These are phyloP conservation scores for Erythrobasidium hasegawianum DNA, from an alignment of 1,284 basidiomycete species.

Conservation along the genomic window DNA sequence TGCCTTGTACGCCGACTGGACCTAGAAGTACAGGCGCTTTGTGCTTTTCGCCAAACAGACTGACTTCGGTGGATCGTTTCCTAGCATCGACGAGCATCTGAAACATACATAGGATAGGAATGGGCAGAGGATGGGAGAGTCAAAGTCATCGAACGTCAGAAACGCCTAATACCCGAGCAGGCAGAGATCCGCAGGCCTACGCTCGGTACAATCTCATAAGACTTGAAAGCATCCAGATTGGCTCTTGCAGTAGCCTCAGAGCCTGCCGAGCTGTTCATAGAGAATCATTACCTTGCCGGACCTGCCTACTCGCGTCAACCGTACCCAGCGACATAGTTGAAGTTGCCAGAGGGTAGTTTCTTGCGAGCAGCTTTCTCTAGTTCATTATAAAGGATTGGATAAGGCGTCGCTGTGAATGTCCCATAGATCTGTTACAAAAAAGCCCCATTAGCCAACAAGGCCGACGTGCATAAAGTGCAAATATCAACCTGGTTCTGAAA, in stretches of 20 bases:
- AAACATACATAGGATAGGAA: neutral
- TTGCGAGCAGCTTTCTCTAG: conserved; percentile 25
- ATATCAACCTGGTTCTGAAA: conserved; percentile 31
- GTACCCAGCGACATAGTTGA: conserved; percentile 32
- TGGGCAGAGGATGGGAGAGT: too few relatives aligned
- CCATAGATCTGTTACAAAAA: conserved; percentile 24
- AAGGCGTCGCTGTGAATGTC: conserved; percentile 28
- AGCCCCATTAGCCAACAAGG: neutral
- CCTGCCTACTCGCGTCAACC: too few relatives aligned
- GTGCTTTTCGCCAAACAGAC: conserved; percentile 29
- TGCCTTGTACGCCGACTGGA: conserved; percentile 31
- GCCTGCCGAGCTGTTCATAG: conserved; percentile 6
- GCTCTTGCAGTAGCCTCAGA: conserved; percentile 26
- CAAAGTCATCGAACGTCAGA: too few relatives aligned
- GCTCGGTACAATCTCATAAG: conserved; percentile 28
- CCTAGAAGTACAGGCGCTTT: conserved; percentile 20
- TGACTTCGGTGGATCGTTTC: conserved; percentile 3
- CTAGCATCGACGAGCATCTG: conserved; percentile 30
- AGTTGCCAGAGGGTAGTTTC: conserved; percentile 32
- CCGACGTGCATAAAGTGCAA: neutral
- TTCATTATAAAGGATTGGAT: conserved; percentile 23
- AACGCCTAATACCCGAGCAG: too few relatives aligned
- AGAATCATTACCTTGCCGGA: neutral
- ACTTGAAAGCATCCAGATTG: conserved; percentile 23
- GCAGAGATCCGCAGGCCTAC: neutral